These are phyloP conservation scores for Elongisporangium undulatum DNA, from an alignment of 352 stramenopile genomes.

Conservation along the genomic window DNA sequence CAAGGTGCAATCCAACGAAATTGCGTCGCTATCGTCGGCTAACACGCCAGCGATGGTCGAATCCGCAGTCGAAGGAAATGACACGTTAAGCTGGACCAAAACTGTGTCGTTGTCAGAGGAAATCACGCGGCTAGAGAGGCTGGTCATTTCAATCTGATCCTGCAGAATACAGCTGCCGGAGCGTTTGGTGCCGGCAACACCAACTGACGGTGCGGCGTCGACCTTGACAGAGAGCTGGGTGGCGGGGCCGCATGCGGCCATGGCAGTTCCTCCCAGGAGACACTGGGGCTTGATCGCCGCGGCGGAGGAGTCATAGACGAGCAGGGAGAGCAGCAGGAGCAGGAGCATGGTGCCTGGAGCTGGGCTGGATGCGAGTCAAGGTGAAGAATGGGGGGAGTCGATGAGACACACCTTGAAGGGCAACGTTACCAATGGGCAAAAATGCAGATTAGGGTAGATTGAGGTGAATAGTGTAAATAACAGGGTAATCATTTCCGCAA, in stretches of 20 bases:
- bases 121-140: constrained; percentile 10
- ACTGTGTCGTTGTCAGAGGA: constrained; percentile 5
- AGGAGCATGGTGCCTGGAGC: neutral
- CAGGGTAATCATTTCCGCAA: neutral
- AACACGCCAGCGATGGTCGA: neutral
- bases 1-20: neutral
- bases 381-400: neutral
- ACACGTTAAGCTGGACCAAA: constrained; percentile 16
- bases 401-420: neutral
- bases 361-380: neutral
- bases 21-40: constrained; percentile 1
- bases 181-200: neutral
- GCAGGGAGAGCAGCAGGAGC: neutral
- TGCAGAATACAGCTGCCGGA: constrained; percentile 11
- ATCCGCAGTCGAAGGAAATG: constrained; percentile 6
- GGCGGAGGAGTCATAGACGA: neutral
- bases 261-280: neutral
- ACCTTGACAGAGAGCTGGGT: neutral
- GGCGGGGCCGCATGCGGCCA: neutral
- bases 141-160: constrained; percentile 9
- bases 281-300: neutral
- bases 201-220: neutral
- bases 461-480: neutral
- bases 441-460: neutral
- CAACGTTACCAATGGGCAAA: neutral